These are phyloP conservation scores for Rhizopogon vulgaris DNA, from an alignment of 768 basidiomycete species.

Conservation along the genomic window DNA sequence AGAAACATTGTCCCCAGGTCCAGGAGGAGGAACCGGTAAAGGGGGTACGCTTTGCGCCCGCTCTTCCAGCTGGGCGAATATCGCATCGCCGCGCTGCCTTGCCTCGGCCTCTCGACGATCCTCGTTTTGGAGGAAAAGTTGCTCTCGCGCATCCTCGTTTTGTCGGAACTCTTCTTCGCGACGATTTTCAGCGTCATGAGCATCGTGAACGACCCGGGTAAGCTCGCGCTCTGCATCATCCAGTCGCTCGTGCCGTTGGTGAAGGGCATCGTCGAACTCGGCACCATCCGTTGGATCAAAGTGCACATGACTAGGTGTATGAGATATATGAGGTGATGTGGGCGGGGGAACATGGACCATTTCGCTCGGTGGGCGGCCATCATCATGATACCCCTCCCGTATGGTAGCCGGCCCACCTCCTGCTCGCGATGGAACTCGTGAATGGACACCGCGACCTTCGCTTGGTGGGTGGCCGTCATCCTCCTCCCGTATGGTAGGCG, in stretches of 20 bases:
- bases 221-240: conserved; percentile 49
- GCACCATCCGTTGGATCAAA: conserved; percentile 18
- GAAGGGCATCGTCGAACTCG: conserved; percentile 38
- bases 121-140: conserved; percentile 54
- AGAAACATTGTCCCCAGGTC: conserved; percentile 23
- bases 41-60: conserved; percentile 19
- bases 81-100: conserved; percentile 27
- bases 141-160: conserved; percentile 61
- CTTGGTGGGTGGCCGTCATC: conserved; percentile 2
- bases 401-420: conserved; percentile 7
- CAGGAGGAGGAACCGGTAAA: conserved; percentile 11
- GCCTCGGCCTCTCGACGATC: conserved; percentile 52
- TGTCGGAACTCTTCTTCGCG: conserved; percentile 60
- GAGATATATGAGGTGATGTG: too few relatives aligned
- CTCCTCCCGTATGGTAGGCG: conserved; percentile 11
- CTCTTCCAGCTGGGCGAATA: conserved; percentile 23
- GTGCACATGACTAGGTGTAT: conserved; percentile 10
- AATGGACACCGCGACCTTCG: not conserved
- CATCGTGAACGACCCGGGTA: conserved; percentile 39
- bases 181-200: conserved; percentile 54
- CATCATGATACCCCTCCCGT: conserved; percentile 11
- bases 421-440: conserved; percentile 8
- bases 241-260: conserved; percentile 46
- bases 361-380: conserved; percentile 16
- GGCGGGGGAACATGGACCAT: conserved; percentile 19